phyloP scores from a whole-genome alignment of 1,284 basidiomycete genomes.

The Erythrobasidium hasegawianum region DNA sequence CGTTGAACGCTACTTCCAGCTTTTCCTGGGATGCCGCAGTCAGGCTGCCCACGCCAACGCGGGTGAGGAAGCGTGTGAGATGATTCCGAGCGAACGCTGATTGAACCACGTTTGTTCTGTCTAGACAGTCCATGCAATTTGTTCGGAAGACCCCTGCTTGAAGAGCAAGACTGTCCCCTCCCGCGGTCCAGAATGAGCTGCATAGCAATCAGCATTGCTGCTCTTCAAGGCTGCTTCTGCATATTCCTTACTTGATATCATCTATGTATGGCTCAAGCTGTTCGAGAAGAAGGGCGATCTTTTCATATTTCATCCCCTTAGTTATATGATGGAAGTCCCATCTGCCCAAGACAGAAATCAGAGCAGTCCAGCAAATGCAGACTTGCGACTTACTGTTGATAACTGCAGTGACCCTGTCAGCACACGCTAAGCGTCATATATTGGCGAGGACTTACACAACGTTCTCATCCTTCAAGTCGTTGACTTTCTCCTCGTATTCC shows the following conservation, averaged over 20 bases:
- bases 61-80: constrained; percentile 15
- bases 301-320: constrained; percentile 88
- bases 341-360: constrained; percentile 4
- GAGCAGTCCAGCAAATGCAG: no score
- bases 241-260: constrained; percentile 61
- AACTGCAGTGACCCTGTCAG: constrained; percentile 22
- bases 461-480: constrained; percentile 55
- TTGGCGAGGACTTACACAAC: constrained; percentile 56
- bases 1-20: constrained; percentile 66
- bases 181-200: constrained; percentile 81
- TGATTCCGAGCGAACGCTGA: constrained; percentile 68
- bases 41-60: constrained; percentile 12
- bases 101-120: constrained; percentile 87
- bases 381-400: no score
- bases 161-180: constrained; percentile 65
- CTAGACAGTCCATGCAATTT: constrained; percentile 84
- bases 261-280: constrained; percentile 68
- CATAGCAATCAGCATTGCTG: not conserved
- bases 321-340: constrained; percentile 92
- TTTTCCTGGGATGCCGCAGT: constrained; percentile 5
- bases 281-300: constrained; percentile 74
- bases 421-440: not conserved
- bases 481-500: constrained; percentile 69
- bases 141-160: constrained; percentile 77
- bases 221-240: not conserved